Conservation (phyloP, 768 basidiomycete genomes). For the Amanita brunnescens region DNA sequence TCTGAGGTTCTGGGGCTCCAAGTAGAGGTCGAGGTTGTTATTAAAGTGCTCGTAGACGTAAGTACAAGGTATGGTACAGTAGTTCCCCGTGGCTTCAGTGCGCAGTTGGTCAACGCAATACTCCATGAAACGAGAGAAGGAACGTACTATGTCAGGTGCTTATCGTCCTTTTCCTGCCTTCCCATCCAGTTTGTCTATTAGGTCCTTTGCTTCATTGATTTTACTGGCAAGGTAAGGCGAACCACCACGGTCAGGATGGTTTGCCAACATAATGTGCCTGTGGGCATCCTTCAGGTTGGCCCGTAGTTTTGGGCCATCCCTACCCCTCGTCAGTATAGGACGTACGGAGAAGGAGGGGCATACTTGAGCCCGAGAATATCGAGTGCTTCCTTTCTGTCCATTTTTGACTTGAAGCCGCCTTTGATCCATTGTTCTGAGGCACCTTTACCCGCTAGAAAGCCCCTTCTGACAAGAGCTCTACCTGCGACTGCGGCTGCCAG, state of each 20-base stretch:
- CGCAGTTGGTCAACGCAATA: not conserved
- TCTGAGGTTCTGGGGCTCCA: not conserved
- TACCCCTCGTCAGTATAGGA: conserved; percentile 22
- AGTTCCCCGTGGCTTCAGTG: not conserved
- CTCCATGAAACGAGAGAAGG: not conserved
- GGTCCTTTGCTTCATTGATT: conserved; percentile 96
- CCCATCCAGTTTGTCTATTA: conserved; percentile 74
- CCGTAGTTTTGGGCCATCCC: conserved; percentile 76
- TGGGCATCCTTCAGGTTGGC: conserved; percentile 88
- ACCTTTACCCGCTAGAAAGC: conserved; percentile 46
- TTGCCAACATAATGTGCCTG: conserved; percentile 93
- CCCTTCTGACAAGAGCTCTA: conserved; percentile 58
- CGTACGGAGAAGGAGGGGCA: conserved; percentile 21
- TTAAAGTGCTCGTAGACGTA: conserved; percentile 2
- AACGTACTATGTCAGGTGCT: conserved; percentile 17
- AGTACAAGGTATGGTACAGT: conserved; percentile 3
- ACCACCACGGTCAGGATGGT: conserved; percentile 97
- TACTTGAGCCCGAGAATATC: conserved; percentile 89
- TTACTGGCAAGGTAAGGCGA: conserved; percentile 98
- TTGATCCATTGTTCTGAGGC: conserved; percentile 81
- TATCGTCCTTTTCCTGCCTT: conserved; percentile 18
- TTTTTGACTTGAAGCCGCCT: conserved; percentile 92
- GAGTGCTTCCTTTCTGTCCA: conserved; percentile 93
- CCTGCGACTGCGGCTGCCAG: conserved; percentile 71
- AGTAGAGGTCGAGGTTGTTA: not conserved